Evolutionary conservation across 345 rosid species (phyloP).

Genomic region (Salix purpurea): DNA sequence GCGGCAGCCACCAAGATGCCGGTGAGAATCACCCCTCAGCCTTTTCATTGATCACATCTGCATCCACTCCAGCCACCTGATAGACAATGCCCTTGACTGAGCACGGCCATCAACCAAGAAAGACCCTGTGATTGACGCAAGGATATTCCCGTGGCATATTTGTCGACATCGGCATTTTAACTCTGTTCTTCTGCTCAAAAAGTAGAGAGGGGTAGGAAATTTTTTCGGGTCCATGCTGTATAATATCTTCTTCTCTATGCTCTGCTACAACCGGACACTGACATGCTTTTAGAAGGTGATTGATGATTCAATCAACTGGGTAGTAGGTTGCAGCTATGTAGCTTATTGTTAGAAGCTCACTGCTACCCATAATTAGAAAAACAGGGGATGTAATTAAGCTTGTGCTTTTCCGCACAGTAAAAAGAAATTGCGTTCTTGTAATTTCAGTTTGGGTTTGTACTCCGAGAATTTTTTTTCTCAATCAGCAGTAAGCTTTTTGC

Average conservation of each 20-base stretch:
- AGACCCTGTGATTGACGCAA: background rate
- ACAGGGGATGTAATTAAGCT: conserved; percentile 20
- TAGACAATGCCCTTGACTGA: conserved; percentile 10
- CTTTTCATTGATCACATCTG: conserved; percentile 21
- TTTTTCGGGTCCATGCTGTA: conserved; percentile 18
- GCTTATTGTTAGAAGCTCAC: conserved; percentile 30
- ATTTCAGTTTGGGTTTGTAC: too few species aligned
- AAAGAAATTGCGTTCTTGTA: conserved; percentile 5
- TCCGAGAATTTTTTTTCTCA: too few species aligned
- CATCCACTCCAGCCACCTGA: conserved; percentile 34
- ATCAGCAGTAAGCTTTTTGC: background rate
- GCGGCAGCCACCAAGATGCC: conserved; percentile 23
- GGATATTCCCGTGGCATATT: conserved; percentile 12
- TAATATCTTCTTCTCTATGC: background rate
- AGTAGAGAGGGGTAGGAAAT: conserved; percentile 20
- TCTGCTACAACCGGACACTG: conserved; percentile 4
- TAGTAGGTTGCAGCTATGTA: conserved; percentile 37
- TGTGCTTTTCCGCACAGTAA: conserved; percentile 4
- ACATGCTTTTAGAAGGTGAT: background rate
- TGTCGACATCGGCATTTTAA: conserved; percentile 15
- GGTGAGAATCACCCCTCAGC: conserved; percentile 19
- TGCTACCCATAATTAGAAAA: conserved; percentile 11
- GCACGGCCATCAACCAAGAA: background rate
- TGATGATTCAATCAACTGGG: conserved; percentile 5
- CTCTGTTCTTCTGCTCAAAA: conserved; percentile 41